Conservation (phyloP, 1,139 yeast genomes). For the Meyerozyma elateridarum region DNA sequence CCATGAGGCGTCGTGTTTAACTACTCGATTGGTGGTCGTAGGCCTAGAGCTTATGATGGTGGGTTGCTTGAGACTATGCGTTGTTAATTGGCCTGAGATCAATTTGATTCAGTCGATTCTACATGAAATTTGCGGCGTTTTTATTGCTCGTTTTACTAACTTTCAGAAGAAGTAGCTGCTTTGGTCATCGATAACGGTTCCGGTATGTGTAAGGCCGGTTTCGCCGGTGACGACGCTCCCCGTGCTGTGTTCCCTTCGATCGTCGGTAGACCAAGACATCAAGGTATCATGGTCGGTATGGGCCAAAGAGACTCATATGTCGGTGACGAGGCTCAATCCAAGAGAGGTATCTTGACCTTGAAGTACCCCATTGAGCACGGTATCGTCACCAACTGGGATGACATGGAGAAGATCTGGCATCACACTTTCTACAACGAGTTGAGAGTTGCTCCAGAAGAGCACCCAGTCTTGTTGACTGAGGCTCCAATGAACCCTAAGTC, state of each 20-base stretch:
- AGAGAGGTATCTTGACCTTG: constrained; percentile 98
- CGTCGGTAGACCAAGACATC: constrained; percentile 99
- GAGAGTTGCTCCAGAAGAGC: constrained; percentile 99
- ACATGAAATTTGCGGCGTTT: too few species aligned
- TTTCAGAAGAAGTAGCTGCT: constrained; percentile 49
- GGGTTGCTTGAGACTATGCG: too few species aligned
- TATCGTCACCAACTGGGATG: constrained; percentile 99
- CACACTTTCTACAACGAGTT: constrained; percentile 96
- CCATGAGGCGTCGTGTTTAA: too few species aligned
- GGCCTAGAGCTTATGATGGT: too few species aligned
- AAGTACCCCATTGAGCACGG: constrained; percentile 99
- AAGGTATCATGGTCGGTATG: constrained; percentile 99
- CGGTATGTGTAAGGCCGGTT: constrained; percentile 99
- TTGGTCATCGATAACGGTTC: constrained; percentile 99
- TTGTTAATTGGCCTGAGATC: too few species aligned
- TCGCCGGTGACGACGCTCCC: constrained; percentile 99
- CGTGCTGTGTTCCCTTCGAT: constrained; percentile 99
- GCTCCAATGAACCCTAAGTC: constrained; percentile 99
- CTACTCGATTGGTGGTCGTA: too few species aligned
- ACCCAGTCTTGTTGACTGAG: constrained; percentile 96
- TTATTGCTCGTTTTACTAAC: constrained; percentile 16
- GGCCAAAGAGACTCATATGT: constrained; percentile 99
- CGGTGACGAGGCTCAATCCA: constrained; percentile 99
- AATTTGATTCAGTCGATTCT: too few species aligned
- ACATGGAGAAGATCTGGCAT: constrained; percentile 99